Evolutionary conservation across 176 grass and related monocot genomes (phyloP), one percentile per base, ranked within the genome.

Genomic region (Ampelocalamus luodianensis): DNA sequence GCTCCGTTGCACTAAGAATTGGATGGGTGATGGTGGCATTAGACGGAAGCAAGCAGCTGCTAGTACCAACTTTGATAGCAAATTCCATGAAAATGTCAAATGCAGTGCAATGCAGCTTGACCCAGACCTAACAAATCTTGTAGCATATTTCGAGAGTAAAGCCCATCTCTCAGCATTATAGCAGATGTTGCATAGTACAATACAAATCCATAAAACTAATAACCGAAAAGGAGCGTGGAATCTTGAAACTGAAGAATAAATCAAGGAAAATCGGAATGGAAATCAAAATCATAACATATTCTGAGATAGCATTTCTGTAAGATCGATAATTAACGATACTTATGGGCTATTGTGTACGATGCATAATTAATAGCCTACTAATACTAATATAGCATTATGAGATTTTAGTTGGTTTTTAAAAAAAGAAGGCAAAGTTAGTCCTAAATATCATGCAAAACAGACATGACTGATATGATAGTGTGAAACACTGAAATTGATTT

Each of bases 51-150:
- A n/a, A n/a, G n/a, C n/a, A n/a, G n/a, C n/a, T n/a, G n/a, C n/a
- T n/a, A n/a, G n/a, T 43, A 78, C 20, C 96, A 82, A 92, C 84
- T 94, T 90, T 93, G 23, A 93, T 91, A 77, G 96, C 96, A 73
- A 96, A 96, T 23, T 94, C 91, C 91, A 96, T 99, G 93, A 93
- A 96, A 86, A 96, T 83, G 62, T 96, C 93, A 88, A 95, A 99
- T 75, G 96, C 75, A 76, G 77, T 83, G 72, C 84, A 88, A 36
- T 83, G 93, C 60, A 99, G 81, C 82, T 94, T 99, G n/a, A 96
- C 93, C 91, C 88, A 71, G 89, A 90, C 61, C 94, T n/a, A 16
- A 94, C 27, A 92, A 96, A 99, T 85, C 50, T 92, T 80, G 18
- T 60, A 4, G 90, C 86, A 72, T 99, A 92, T 85, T 91, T 94